Evolutionary conservation across 129 eudicot species (phyloP).

Genomic region (Pseudognaphalium luteoalbum): DNA sequence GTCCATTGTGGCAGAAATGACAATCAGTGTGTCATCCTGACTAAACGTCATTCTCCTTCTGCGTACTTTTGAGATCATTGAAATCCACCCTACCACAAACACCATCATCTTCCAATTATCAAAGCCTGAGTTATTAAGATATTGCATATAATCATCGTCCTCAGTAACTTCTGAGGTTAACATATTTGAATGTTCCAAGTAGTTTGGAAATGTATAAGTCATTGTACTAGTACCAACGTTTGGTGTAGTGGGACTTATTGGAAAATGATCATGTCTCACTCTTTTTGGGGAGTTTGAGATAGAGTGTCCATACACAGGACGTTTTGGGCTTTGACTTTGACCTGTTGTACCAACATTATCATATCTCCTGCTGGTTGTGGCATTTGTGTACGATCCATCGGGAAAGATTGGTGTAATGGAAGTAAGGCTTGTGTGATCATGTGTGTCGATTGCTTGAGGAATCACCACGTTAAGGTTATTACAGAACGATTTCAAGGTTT

Average conservation of each 20-base stretch:
- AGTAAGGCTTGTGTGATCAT: conserved; percentile 12
- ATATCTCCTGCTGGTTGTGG: background rate
- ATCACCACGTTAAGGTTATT: conserved; percentile 21
- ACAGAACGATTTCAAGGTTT: conserved; percentile 18
- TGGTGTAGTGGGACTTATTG: conserved; percentile 7
- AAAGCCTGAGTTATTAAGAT: background rate
- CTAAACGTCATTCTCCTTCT: conserved; percentile 8
- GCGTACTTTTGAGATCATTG: conserved; percentile 19
- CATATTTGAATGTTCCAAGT: conserved; percentile 4
- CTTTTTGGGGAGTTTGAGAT: conserved; percentile 31
- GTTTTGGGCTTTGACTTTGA: conserved; percentile 35
- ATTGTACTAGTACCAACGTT: conserved; percentile 6
- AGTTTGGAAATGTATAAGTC: background rate
- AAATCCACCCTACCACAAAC: conserved; percentile 34
- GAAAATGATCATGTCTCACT: conserved; percentile 16
- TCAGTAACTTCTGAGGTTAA: background rate
- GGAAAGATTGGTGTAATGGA: conserved; percentile 15
- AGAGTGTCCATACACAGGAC: conserved; percentile 27
- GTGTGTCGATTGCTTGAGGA: conserved; percentile 10
- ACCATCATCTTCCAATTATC: conserved; percentile 32
- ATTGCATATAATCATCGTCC: background rate
- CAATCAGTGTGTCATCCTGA: background rate
- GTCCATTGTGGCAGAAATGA: conserved; percentile 1
- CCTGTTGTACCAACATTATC: background rate
- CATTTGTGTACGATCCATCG: background rate